These are phyloP conservation scores for Gossypium trilobum DNA, from an alignment of 441 rosid species.

Conservation along the genomic window DNA sequence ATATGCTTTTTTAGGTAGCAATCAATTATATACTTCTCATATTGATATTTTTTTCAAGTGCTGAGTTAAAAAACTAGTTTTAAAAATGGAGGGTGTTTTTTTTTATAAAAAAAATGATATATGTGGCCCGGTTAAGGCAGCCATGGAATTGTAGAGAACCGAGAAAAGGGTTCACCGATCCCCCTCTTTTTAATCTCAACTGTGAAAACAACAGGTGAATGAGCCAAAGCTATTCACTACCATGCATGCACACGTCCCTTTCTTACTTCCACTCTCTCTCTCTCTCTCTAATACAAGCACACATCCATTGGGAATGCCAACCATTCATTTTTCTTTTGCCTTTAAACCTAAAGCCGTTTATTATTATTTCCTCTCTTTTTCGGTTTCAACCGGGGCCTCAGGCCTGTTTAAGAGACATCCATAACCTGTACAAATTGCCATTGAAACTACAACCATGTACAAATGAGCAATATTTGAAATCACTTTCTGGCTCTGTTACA, in stretches of 20 bases:
- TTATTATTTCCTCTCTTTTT: not conserved
- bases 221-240: conserved; percentile 63
- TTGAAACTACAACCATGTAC: conserved; percentile 3
- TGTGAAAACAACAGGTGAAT: conserved; percentile 77
- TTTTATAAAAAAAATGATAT: not conserved
- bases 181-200: conserved; percentile 26
- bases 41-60: too few relatives aligned
- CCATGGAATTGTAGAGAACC: conserved; percentile 56
- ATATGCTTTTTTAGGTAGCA: too few relatives aligned
- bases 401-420: not conserved
- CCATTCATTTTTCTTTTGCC: conserved; percentile 34
- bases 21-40: too few relatives aligned
- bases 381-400: not conserved
- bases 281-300: conserved; percentile 14
- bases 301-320: conserved; percentile 45
- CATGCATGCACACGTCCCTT: conserved; percentile 83
- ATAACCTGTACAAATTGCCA: not conserved
- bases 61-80: too few relatives aligned
- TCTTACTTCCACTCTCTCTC: conserved; percentile 35
- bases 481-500: conserved; percentile 14
- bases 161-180: conserved; percentile 28
- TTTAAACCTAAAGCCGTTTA: conserved; percentile 13
- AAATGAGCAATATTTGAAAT: not conserved
- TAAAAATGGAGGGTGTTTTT: too few relatives aligned
- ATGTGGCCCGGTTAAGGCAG: not conserved